Evolutionary conservation across 2,329 filamentous ascomycete species (phyloP).

Genomic region (Hymenoscyphus fraxineus): DNA sequence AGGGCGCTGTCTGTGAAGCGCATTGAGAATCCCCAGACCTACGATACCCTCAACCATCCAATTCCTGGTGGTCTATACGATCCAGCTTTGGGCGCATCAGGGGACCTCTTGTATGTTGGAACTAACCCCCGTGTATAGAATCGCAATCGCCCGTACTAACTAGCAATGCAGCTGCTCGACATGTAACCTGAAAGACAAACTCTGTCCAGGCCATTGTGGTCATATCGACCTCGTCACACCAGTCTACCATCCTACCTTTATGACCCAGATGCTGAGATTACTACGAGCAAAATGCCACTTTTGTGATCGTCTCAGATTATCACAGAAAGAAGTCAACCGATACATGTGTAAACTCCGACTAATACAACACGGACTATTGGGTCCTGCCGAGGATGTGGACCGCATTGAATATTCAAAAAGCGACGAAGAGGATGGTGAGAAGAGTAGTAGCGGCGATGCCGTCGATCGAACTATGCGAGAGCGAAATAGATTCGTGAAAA

Average conservation of each 20-base stretch:
- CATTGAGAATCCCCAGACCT: slow-evolving; percentile 91
- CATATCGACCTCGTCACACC: slow-evolving; percentile 93
- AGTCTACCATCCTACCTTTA: slow-evolving; percentile 94
- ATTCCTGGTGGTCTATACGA: slow-evolving; percentile 91
- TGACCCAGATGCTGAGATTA: slow-evolving; percentile 84
- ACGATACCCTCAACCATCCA: slow-evolving; percentile 86
- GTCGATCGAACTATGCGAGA: slow-evolving; percentile 49
- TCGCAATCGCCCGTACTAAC: slow-evolving; percentile 16
- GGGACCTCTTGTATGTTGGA: slow-evolving; percentile 68
- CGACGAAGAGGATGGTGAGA: slow-evolving; percentile 22
- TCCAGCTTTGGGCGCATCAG: slow-evolving; percentile 83
- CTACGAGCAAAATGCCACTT: slow-evolving; percentile 86
- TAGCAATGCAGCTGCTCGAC: slow-evolving; percentile 69
- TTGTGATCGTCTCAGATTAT: slow-evolving; percentile 80
- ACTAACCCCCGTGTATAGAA: not conserved
- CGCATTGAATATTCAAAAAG: slow-evolving; percentile 30
- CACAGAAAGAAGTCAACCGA: slow-evolving; percentile 70
- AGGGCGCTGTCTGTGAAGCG: slow-evolving; percentile 85
- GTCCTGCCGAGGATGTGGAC: slow-evolving; percentile 54
- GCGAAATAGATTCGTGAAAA: slow-evolving; percentile 67
- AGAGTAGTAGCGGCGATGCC: slow-evolving; percentile 22
- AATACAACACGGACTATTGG: slow-evolving; percentile 77
- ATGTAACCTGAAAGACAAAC: slow-evolving; percentile 76
- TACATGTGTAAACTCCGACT: slow-evolving; percentile 82
- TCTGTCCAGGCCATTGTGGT: slow-evolving; percentile 88